Evolutionary conservation across 2,329 filamentous ascomycete genomes (phyloP).

Genomic region (Blastomyces percursus): DNA sequence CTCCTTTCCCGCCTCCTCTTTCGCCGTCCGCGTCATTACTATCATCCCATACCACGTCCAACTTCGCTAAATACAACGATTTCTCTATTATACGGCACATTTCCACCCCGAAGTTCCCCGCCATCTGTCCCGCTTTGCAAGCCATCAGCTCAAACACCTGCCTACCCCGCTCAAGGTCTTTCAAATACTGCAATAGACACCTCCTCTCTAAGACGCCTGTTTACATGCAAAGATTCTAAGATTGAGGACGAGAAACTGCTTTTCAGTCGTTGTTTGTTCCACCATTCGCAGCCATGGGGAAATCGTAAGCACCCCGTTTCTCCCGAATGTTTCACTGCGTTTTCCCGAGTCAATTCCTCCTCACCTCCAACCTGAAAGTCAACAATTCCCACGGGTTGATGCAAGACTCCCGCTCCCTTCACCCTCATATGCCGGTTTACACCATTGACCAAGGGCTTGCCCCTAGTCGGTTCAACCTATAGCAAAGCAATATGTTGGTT

Average conservation of each 20-base stretch:
- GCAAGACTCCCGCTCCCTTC: background rate
- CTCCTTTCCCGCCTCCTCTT: background rate
- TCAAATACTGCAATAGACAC: background rate
- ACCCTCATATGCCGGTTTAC: background rate
- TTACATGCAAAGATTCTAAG: slow-evolving; percentile 1
- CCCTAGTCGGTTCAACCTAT: background rate
- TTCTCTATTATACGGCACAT: background rate
- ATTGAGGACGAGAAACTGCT: background rate
- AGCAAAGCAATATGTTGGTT: background rate
- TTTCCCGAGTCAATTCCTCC: background rate
- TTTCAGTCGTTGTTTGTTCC: background rate
- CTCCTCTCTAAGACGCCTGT: too few relatives aligned
- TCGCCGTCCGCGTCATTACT: background rate
- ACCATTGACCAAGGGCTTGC: background rate
- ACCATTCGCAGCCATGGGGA: slow-evolving; percentile 1
- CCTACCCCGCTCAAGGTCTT: background rate
- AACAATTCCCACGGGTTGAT: background rate
- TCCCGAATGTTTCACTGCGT: background rate
- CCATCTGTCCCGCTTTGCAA: background rate
- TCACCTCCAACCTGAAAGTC: background rate
- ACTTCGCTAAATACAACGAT: background rate
- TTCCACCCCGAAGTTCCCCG: background rate
- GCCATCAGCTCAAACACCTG: background rate
- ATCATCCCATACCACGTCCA: background rate
- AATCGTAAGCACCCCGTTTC: slow-evolving; percentile 1